A percentile compares a stretch with the other conserved stretches of the same genome.
Evolutionary conservation across 148 eudicot species (phyloP).

Genomic region (Bassia scoparia): DNA sequence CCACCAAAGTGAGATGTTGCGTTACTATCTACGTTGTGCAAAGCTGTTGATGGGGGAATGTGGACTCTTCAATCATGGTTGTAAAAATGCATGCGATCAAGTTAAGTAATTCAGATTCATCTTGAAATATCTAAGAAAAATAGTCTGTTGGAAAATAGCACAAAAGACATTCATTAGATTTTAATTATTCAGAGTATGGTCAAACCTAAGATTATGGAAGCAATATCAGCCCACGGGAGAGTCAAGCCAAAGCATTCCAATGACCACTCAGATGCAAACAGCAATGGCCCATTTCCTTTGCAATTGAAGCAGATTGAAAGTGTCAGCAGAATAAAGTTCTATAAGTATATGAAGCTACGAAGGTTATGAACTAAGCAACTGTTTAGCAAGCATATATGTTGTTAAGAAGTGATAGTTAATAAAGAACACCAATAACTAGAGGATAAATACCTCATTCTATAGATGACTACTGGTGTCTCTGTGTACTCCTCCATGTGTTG

Average conservation of each 20-base stretch:
- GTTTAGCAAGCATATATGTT: conserved; percentile 5
- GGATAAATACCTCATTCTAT: no score
- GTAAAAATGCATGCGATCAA: conserved; percentile 88
- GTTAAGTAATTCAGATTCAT: conserved; percentile 26
- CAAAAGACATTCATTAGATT: no score
- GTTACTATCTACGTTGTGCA: conserved; percentile 72
- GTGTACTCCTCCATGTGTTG: background rate
- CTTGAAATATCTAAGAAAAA: background rate
- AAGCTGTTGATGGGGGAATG: conserved; percentile 57
- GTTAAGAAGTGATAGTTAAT: background rate
- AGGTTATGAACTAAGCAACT: background rate
- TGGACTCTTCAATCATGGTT: conserved; percentile 55
- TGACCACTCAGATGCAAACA: conserved; percentile 48
- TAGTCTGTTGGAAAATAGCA: no score
- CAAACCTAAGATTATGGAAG: conserved; percentile 37
- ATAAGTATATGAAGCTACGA: conserved; percentile 18
- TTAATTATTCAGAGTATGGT: no score
- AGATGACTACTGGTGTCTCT: no score
- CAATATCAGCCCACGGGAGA: conserved; percentile 34
- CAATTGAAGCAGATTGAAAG: conserved; percentile 60
- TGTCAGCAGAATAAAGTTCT: conserved; percentile 25
- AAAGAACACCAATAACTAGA: no score
- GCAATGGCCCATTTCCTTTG: conserved; percentile 51
- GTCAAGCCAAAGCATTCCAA: conserved; percentile 54
- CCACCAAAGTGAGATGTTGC: conserved; percentile 56